Percentiles rank a stretch among this genome's conserved stretches.
Conservation (phyloP, 805 yeast genomes). For the Sugiyamaella marilandica region DNA sequence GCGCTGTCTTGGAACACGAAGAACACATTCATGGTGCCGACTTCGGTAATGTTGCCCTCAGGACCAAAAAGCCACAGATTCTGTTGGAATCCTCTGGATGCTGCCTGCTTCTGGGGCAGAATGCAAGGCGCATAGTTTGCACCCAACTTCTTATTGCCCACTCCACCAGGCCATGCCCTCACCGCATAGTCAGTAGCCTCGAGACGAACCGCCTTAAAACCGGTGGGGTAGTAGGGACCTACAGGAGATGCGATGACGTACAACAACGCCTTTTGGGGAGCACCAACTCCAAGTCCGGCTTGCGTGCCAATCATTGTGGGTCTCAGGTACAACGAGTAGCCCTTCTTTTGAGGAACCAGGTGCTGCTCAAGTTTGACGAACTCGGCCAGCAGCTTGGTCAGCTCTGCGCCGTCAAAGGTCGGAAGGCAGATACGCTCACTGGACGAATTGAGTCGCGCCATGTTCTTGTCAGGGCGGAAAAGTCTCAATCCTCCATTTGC, state of each 20-base stretch:
- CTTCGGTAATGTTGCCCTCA: constrained; percentile 85
- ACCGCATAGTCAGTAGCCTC: constrained; percentile 96
- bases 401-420: constrained; percentile 71
- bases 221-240: constrained; percentile 92
- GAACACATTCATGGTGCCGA: constrained; percentile 96
- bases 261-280: constrained; percentile 76
- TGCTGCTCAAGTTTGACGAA: constrained; percentile 68
- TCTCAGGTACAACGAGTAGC: constrained; percentile 88
- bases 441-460: constrained; percentile 84
- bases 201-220: constrained; percentile 89
- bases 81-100: constrained; percentile 87
- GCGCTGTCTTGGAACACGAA: constrained; percentile 71
- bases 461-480: constrained; percentile 89
- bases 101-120: constrained; percentile 86
- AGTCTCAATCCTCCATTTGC: constrained; percentile 58
- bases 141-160: constrained; percentile 93
- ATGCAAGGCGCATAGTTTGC: constrained; percentile 97
- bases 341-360: constrained; percentile 79
- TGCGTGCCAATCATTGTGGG: constrained; percentile 95
- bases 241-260: constrained; percentile 92
- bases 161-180: constrained; percentile 99
- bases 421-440: constrained; percentile 90
- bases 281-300: constrained; percentile 78
- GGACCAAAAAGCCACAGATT: constrained; percentile 95
- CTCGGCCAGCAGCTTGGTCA: constrained; percentile 69